A percentile compares a stretch with the other conserved stretches of the same genome.
phyloP scores from a whole-genome alignment of 306 rosid species.

The Gleditsia sinensis region DNA sequence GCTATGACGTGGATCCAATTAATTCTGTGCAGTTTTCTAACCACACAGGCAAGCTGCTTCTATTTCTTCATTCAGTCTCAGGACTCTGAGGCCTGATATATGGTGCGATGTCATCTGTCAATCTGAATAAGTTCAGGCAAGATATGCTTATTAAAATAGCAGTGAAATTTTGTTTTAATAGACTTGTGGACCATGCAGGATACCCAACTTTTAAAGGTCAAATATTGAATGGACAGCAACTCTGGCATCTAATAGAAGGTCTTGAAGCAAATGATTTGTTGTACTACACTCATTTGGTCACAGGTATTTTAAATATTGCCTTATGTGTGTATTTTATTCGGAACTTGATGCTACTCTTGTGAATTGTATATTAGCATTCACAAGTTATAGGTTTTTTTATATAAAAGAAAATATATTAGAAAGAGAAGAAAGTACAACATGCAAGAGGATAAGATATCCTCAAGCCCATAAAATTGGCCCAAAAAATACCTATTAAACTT shows the following conservation, averaged over 20 bases:
- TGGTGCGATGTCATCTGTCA: slow-evolving; percentile 48
- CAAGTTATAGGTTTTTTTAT: too few species aligned
- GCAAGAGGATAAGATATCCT: too few species aligned
- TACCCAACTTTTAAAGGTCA: slow-evolving; percentile 86
- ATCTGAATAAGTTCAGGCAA: slow-evolving; percentile 32
- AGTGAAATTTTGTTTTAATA: slow-evolving; percentile 36
- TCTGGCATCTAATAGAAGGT: slow-evolving; percentile 76
- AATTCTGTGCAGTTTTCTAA: slow-evolving; percentile 87
- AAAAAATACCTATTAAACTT: too few species aligned
- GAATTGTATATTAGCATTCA: neutral
- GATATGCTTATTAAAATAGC: slow-evolving; percentile 29
- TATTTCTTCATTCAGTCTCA: slow-evolving; percentile 49
- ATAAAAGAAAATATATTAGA: too few species aligned
- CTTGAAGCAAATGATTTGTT: slow-evolving; percentile 69
- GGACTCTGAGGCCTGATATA: slow-evolving; percentile 47
- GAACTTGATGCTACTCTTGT: neutral
- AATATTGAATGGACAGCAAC: slow-evolving; percentile 75
- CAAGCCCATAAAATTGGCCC: too few species aligned
- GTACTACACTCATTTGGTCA: slow-evolving; percentile 79
- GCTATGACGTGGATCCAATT: slow-evolving; percentile 87
- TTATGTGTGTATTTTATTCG: neutral
- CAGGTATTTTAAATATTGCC: slow-evolving; percentile 45
- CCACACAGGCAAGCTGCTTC: slow-evolving; percentile 81
- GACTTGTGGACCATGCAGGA: slow-evolving; percentile 51
- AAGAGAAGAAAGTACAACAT: too few species aligned